Base-by-base conservation (phyloP, 225 moss, liverwort and hornwort species). In the Anthoceros angustus region DNA sequence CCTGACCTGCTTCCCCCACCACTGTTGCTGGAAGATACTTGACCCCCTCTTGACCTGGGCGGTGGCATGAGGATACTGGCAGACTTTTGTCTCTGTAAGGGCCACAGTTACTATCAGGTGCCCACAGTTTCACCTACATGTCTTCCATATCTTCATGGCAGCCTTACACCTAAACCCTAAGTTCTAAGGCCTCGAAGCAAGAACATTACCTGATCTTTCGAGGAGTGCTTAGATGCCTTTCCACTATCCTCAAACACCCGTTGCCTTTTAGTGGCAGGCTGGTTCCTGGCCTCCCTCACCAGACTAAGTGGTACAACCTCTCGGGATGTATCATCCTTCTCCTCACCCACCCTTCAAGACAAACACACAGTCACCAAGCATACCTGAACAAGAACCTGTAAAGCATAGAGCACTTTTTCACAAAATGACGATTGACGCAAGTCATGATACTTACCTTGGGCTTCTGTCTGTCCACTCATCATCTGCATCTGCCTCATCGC, bases 401-500 rank as follows among this genome's bases (percentile, higher is more conserved):
- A 61, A 60, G 18, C 25, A 10, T 55, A 14, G 61, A 12, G 6
- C 4, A 38, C 18, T 11, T 64, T 26, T 45, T 39, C 26, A 62
- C n/a, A 43, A 43, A 23, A 39, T 66, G 39, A 60, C 25, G 18
- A 63, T 68, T 60, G 46, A 61, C 41, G 41, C 14, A 41, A 42
- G 40, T 21, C n/a, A 10, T 41, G 66, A 39, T 32, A 62, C 62
- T 74, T 73, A 92, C 98, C 89, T 91, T 12, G 86, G 87, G 55
- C 87, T 91, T 73, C 82, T 88, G 74, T 98, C 98, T 39, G 98
- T 89, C 72, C 92, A 81, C 74, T 98, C 98, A 77, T 98, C 98
- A 73, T 98, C 98, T 42, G 98, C 92, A 75, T 98, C 95, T 41
- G 87, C 91, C 80, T 92, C 98, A 66, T 98, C 98, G 75, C 92